Evolutionary conservation across 371 early-diverging fungal species (phyloP).

Genomic region (Rhizopus sp.): DNA sequence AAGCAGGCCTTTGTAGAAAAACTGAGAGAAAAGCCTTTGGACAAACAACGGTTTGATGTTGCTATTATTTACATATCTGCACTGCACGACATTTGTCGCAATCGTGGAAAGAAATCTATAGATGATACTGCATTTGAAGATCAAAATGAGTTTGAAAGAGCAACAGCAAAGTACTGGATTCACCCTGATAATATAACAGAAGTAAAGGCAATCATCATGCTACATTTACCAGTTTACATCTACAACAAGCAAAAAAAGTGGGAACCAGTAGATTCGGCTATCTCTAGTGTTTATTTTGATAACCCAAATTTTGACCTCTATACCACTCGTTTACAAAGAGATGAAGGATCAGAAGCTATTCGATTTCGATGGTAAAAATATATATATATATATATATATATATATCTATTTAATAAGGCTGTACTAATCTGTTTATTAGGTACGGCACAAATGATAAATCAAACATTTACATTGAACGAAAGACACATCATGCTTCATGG

Average conservation of each 20-base stretch:
- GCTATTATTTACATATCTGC: slow-evolving; percentile 81
- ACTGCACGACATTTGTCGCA: slow-evolving; percentile 81
- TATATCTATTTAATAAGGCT: too few species aligned
- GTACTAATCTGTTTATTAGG: background rate
- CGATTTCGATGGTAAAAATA: slow-evolving; percentile 94
- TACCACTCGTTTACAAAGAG: slow-evolving; percentile 84
- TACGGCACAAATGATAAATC: slow-evolving; percentile 35
- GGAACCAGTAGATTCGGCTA: slow-evolving; percentile 47
- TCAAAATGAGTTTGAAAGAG: slow-evolving; percentile 80
- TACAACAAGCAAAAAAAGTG: slow-evolving; percentile 66
- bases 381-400: too few species aligned
- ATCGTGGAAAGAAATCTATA: slow-evolving; percentile 58
- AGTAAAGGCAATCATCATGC: slow-evolving; percentile 86
- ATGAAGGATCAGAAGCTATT: slow-evolving; percentile 91
- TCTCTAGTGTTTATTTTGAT: slow-evolving; percentile 95
- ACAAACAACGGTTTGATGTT: slow-evolving; percentile 62
- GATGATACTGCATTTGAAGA: slow-evolving; percentile 35
- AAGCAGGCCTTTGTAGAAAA: slow-evolving; percentile 11
- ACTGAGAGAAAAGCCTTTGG: slow-evolving; percentile 15
- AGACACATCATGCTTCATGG: slow-evolving; percentile 97
- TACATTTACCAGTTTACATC: slow-evolving; percentile 92
- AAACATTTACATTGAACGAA: slow-evolving; percentile 93
- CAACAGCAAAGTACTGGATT: slow-evolving; percentile 98
- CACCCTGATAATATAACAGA: slow-evolving; percentile 97
- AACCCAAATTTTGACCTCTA: slow-evolving; percentile 92